phyloP scores from a whole-genome alignment of 2,329 filamentous ascomycete species.

The Fusarium mangiferae region DNA sequence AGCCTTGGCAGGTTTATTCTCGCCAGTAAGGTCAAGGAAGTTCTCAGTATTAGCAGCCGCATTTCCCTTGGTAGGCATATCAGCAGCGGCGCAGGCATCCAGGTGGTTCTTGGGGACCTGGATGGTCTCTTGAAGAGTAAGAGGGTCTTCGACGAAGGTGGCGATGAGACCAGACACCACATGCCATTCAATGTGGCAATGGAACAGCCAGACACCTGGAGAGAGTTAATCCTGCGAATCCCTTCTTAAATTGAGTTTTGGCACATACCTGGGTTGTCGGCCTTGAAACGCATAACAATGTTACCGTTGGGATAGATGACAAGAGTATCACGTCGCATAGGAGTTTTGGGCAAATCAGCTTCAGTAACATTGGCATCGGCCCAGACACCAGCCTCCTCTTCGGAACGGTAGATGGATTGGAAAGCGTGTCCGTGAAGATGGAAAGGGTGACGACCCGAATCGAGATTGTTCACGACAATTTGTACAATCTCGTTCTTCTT shows the following conservation, averaged over 20 bases:
- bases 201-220: conserved; percentile 74
- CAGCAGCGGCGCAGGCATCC: conserved; percentile 65
- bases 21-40: conserved; percentile 70
- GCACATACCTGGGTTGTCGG: conserved; percentile 70
- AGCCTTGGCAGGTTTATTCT: conserved; percentile 63
- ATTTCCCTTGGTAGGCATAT: conserved; percentile 70
- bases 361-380: conserved; percentile 52
- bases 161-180: conserved; percentile 72
- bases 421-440: conserved; percentile 83
- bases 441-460: conserved; percentile 78
- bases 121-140: conserved; percentile 69
- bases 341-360: conserved; percentile 62
- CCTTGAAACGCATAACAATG: conserved; percentile 74
- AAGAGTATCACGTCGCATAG: conserved; percentile 76
- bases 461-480: conserved; percentile 79
- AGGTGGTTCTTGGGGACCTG: conserved; percentile 69
- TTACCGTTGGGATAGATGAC: conserved; percentile 74
- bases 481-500: conserved; percentile 74
- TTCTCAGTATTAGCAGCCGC: conserved; percentile 77
- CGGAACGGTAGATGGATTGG: conserved; percentile 72
- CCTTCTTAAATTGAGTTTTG: too few relatives aligned
- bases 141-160: conserved; percentile 71
- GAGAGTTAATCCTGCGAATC: not conserved
- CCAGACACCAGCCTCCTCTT: conserved; percentile 67
- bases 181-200: conserved; percentile 87